A percentile compares a stretch with the other conserved stretches of the same genome.
These are phyloP conservation scores for Medicago arabica DNA, from an alignment of 306 rosid genomes.

Conservation along the genomic window DNA sequence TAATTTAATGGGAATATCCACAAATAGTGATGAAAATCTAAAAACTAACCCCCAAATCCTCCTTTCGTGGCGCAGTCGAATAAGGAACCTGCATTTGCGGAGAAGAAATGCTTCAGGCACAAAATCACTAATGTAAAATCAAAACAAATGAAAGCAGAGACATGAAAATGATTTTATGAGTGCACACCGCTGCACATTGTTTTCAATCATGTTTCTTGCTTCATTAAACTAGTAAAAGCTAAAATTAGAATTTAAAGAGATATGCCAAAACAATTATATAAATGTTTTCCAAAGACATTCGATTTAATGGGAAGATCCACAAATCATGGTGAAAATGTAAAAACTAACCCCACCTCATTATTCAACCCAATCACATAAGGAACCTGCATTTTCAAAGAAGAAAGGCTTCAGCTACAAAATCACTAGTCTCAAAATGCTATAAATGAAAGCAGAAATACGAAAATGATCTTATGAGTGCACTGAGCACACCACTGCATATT, in stretches of 20 bases:
- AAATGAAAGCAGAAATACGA: too few relatives aligned
- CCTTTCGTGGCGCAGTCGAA: conserved; percentile 79
- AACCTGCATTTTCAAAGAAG: too few relatives aligned
- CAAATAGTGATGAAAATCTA: conserved; percentile 7
- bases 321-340: conserved; percentile 15
- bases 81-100: conserved; percentile 73
- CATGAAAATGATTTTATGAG: conserved; percentile 6
- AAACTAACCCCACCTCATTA: conserved; percentile 67
- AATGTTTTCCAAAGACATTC: conserved; percentile 20
- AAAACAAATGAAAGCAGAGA: conserved; percentile 16
- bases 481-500: too few relatives aligned
- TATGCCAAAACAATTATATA: neutral
- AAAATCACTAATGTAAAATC: conserved; percentile 23
- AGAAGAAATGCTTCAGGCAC: conserved; percentile 29
- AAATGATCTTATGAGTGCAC: too few relatives aligned
- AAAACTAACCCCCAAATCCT: conserved; percentile 90
- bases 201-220: conserved; percentile 8
- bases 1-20: conserved; percentile 25
- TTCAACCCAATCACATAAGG: too few relatives aligned
- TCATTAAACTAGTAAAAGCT: neutral
- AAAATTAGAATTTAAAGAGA: neutral
- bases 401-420: too few relatives aligned
- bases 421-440: too few relatives aligned
- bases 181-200: neutral
- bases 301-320: conserved; percentile 22